Percentiles rank a stretch among this genome's conserved stretches.
phyloP scores from a whole-genome alignment of 495 filamentous ascomycete genomes.

The Parmelia sp. region DNA sequence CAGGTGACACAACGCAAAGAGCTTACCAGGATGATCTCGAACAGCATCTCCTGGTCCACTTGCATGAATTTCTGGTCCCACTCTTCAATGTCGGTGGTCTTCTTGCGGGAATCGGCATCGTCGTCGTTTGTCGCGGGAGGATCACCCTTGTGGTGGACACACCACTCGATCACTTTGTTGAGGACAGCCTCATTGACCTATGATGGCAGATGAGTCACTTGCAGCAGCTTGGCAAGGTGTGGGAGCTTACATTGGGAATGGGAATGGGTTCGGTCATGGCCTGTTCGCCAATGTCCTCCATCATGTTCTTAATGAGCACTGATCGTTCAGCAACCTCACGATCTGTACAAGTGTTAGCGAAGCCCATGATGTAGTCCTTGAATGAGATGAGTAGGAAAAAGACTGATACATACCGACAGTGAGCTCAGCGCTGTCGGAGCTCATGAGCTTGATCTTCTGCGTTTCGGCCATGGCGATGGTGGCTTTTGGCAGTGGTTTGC shows the following conservation, averaged over 20 bases:
- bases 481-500: neutral
- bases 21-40: slow-evolving; percentile 95
- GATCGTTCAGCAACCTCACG: slow-evolving; percentile 84
- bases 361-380: neutral
- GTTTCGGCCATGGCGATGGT: slow-evolving; percentile 27
- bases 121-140: slow-evolving; percentile 70
- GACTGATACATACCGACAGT: slow-evolving; percentile 41
- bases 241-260: slow-evolving; percentile 72
- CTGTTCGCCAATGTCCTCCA: slow-evolving; percentile 78
- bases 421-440: slow-evolving; percentile 52
- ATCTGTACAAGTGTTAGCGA: slow-evolving; percentile 45
- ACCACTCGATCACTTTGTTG: slow-evolving; percentile 96
- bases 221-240: neutral
- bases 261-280: slow-evolving; percentile 63
- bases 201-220: slow-evolving; percentile 11
- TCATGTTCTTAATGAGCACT: slow-evolving; percentile 93
- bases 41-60: slow-evolving; percentile 98
- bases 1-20: neutral
- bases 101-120: slow-evolving; percentile 90
- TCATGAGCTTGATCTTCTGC: slow-evolving; percentile 45
- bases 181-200: slow-evolving; percentile 91
- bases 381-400: neutral
- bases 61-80: slow-evolving; percentile 99
- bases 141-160: slow-evolving; percentile 85
- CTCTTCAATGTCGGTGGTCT: slow-evolving; percentile 97